Evolutionary conservation across 75 land plant species (phyloP).

Genomic region (Larix kaempferi): DNA sequence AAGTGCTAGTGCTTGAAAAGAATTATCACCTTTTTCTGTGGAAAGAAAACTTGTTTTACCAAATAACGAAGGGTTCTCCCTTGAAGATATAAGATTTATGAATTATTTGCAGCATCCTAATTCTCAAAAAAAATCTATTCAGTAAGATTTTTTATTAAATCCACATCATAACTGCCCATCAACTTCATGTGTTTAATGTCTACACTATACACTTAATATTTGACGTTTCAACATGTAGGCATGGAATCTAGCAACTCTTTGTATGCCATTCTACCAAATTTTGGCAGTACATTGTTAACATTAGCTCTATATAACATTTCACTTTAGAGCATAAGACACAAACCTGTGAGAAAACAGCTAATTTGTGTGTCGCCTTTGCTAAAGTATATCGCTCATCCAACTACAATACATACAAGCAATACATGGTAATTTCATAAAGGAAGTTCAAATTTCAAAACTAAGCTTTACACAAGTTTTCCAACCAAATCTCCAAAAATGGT

Average conservation of each 20-base stretch:
- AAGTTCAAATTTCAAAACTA: not conserved
- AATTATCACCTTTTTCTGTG: too few species aligned
- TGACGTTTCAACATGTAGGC: not conserved
- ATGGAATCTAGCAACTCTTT: not conserved
- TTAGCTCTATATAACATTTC: not conserved
- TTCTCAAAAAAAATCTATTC: not conserved
- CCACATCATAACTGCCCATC: not conserved
- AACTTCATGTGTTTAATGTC: not conserved
- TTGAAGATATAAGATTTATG: not conserved
- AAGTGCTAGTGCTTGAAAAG: too few species aligned
- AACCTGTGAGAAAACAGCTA: constrained; percentile 42
- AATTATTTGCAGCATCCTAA: not conserved
- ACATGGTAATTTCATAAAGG: not conserved
- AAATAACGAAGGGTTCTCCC: too few species aligned
- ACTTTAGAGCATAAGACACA: not conserved
- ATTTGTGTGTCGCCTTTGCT: constrained; percentile 38
- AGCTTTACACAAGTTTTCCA: not conserved
- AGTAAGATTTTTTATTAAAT: not conserved
- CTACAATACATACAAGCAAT: not conserved
- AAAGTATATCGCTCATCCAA: constrained; percentile 29
- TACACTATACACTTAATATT: not conserved
- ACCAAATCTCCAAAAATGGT: not conserved
- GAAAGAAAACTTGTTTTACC: too few species aligned
- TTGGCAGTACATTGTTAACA: not conserved
- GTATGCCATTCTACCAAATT: not conserved